Evolutionary conservation across 305 asterid genomes (phyloP).

Genomic region (Vinca major): DNA sequence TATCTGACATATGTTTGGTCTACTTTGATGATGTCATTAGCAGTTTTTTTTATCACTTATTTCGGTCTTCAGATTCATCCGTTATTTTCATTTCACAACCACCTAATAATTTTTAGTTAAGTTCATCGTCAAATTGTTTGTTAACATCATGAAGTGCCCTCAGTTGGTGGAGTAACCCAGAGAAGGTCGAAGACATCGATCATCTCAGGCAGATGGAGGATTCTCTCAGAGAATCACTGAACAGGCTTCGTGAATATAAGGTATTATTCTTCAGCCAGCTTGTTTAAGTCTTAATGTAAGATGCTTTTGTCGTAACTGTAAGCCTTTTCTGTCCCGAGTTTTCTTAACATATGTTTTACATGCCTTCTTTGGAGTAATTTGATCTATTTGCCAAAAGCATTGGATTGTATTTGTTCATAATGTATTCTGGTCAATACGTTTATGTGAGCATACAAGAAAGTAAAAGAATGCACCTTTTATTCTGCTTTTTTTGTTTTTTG

Average conservation of each 20-base stretch:
- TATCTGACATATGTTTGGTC: not conserved
- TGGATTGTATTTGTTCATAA: not conserved
- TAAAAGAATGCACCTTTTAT: not conserved
- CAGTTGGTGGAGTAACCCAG: conserved; percentile 77
- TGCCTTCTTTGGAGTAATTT: not conserved
- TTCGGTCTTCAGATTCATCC: not conserved
- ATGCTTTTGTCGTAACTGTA: not conserved
- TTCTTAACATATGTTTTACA: not conserved
- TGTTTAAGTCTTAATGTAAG: not conserved
- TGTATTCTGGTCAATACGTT: not conserved
- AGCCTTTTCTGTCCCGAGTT: not conserved
- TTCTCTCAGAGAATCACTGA: conserved; percentile 46
- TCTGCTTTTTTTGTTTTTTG: not conserved
- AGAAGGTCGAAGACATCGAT: conserved; percentile 47
- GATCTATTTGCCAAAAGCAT: not conserved
- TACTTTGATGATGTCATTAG: not conserved
- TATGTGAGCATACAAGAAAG: not conserved
- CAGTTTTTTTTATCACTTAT: not conserved
- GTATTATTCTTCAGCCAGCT: conserved; percentile 19
- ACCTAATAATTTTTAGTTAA: not conserved
- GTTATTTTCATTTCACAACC: not conserved
- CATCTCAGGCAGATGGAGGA: conserved; percentile 67
- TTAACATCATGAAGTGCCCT: conserved; percentile 12
- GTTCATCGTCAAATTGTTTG: conserved; percentile 16
- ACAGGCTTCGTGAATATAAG: conserved; percentile 40